phyloP scores from a whole-genome alignment of 495 filamentous ascomycete species.

The Bombardia bombarda region DNA sequence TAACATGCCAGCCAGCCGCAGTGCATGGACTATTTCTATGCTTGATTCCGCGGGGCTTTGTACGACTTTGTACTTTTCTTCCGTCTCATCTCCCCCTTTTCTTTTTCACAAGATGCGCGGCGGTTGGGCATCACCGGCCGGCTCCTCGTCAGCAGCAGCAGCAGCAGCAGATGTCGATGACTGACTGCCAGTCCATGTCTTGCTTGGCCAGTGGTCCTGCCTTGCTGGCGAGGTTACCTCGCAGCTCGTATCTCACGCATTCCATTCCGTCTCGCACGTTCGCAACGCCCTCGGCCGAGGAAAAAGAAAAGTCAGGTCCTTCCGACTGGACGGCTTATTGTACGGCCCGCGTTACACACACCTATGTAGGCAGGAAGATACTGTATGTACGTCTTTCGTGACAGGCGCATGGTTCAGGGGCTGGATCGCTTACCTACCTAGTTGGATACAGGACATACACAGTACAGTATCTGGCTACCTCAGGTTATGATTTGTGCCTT shows the following conservation, averaged over 20 bases:
- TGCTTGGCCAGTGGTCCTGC: background rate
- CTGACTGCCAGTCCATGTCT: too few relatives aligned
- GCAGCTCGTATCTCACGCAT: constrained; percentile 17
- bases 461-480: too few relatives aligned
- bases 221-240: too few relatives aligned
- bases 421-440: too few relatives aligned
- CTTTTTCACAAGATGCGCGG: background rate
- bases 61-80: background rate
- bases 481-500: too few relatives aligned
- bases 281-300: background rate
- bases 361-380: background rate
- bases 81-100: background rate
- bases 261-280: background rate
- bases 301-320: background rate
- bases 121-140: constrained; percentile 4
- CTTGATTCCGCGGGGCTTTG: too few relatives aligned
- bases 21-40: too few relatives aligned
- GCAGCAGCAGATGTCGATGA: too few relatives aligned
- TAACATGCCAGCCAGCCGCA: too few relatives aligned
- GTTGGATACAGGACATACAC: too few relatives aligned
- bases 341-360: constrained; percentile 3
- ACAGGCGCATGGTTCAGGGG: too few relatives aligned
- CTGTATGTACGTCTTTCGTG: too few relatives aligned
- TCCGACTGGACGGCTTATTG: constrained; percentile 3
- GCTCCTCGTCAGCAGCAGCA: background rate